Percentiles rank a stretch among this genome's conserved stretches.
Conservation (phyloP, 2,329 filamentous ascomycete genomes). For the Zymoseptoria pseudotritici region DNA sequence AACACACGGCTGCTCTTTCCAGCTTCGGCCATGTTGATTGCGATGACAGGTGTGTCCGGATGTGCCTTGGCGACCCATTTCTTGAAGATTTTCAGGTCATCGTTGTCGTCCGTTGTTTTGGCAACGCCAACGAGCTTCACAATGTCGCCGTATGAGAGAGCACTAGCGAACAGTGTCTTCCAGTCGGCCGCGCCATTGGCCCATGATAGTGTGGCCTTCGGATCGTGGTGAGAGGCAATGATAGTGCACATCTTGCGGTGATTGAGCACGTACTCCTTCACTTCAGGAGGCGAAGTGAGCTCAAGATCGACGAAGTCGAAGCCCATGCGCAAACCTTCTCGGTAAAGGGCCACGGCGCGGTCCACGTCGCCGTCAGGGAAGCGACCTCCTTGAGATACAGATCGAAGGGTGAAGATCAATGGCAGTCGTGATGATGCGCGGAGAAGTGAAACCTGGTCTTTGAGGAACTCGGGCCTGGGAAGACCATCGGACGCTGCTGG, state of each 20-base stretch:
- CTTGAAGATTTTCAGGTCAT: conserved; percentile 75
- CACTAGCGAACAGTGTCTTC: conserved; percentile 83
- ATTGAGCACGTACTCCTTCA: conserved; percentile 49
- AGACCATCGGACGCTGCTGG: conserved; percentile 50
- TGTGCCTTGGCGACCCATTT: conserved; percentile 64
- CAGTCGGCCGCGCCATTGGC: conserved; percentile 62
- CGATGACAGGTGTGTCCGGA: conserved; percentile 70
- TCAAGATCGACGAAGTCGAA: conserved; percentile 92
- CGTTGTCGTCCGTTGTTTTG: conserved; percentile 73
- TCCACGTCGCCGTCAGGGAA: conserved; percentile 71
- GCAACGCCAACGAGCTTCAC: conserved; percentile 91
- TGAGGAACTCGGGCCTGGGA: conserved; percentile 66
- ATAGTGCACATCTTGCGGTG: conserved; percentile 68
- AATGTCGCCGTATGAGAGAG: conserved; percentile 81
- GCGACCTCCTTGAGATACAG: conserved; percentile 73
- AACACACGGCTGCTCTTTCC: conserved; percentile 86
- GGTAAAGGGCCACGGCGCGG: conserved; percentile 63
- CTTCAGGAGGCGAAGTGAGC: conserved; percentile 71
- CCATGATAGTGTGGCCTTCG: conserved; percentile 72
- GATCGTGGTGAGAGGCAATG: conserved; percentile 94
- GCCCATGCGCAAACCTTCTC: conserved; percentile 69
- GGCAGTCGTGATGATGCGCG: conserved; percentile 66
- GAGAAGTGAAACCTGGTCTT: conserved; percentile 72
- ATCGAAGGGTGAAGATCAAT: conserved; percentile 87
- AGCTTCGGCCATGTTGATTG: conserved; percentile 84